These are phyloP conservation scores for Phialophora chinensis DNA, from an alignment of 2,329 filamentous ascomycete genomes.

Conservation along the genomic window DNA sequence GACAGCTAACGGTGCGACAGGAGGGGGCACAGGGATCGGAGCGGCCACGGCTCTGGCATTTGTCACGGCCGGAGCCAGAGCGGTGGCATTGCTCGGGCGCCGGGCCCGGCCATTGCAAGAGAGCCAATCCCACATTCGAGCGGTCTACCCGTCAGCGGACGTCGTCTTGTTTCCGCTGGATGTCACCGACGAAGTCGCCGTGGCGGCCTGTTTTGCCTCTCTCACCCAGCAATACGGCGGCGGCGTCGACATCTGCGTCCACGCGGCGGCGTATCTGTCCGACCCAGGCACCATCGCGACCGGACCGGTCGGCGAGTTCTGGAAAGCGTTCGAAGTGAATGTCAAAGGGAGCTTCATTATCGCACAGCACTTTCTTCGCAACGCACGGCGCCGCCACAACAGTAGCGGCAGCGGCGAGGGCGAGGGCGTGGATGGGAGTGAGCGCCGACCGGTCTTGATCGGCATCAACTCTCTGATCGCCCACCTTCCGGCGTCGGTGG, in stretches of 20 bases:
- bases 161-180: not conserved
- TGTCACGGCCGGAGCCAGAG: constrained; percentile 47
- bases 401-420: not conserved
- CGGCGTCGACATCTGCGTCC: constrained; percentile 9
- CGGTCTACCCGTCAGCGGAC: not conserved
- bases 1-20: constrained; percentile 17
- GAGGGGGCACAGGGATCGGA: constrained; percentile 41
- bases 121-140: not conserved
- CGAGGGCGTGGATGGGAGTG: no score
- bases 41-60: constrained; percentile 41
- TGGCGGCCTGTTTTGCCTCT: not conserved
- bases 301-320: constrained; percentile 6
- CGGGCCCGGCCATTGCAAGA: not conserved
- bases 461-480: constrained; percentile 29
- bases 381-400: not conserved
- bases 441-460: not conserved
- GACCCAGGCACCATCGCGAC: constrained; percentile 4
- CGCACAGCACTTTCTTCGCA: constrained; percentile 9
- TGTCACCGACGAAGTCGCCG: not conserved
- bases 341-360: constrained; percentile 10
- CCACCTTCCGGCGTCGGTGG: constrained; percentile 8
- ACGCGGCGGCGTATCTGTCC: constrained; percentile 22
- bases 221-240: not conserved
- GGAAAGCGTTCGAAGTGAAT: constrained; percentile 12
- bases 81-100: constrained; percentile 13